Base-by-base conservation (phyloP, 2,329 filamentous ascomycete species). In the Colletotrichum liriopes region DNA sequence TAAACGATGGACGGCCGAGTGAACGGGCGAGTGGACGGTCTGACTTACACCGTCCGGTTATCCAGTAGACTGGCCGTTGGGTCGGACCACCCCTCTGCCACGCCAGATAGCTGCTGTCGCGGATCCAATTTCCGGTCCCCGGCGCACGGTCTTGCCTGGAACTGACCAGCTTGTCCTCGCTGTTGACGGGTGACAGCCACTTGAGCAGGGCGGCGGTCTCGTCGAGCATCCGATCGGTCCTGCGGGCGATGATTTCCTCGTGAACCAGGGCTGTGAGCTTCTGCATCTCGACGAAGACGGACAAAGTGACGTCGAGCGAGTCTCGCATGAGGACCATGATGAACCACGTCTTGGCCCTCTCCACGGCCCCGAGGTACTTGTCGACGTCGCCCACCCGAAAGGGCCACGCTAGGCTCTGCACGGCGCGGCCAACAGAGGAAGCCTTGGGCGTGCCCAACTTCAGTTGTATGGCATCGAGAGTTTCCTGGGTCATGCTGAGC, bases 271-370 rank as follows among this genome's bases (percentile, higher is more conserved):
- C 32, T 8, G 67, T 65, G 32, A 78, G 74, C 41, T 60, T 67
- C 52, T 76, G 74, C 69, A 77, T 68, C 54, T 78, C 74, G 39
- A 66, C 60, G 26, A 75, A 75, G 20, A 78, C 73, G 8, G 65
- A 64, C 6, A 66, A 23, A 1, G 74, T 77, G 20, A 63, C 51
- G 18, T 77, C 76, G 47, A 65, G 70, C n/a, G 72, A 73, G 62
- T 78, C 74, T 47, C 68, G 71, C 47, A 77, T 71, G 16, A 78
- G 66, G 1, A 76, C 67, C 76, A 78, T 76, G 49, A 78, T 74
- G 55, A 77, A 77, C 77, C 76, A 77, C 2, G 75, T 75, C 65
- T 78, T 77, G 52, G 76, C 71, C 26, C 76, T 65, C 47, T 78
- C 77, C 3, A 77, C 51, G 14, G 73, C 75, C 23, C 61, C 63